Conservation (phyloP, 805 yeast species). For the Saccharomycopsis sp. region DNA sequence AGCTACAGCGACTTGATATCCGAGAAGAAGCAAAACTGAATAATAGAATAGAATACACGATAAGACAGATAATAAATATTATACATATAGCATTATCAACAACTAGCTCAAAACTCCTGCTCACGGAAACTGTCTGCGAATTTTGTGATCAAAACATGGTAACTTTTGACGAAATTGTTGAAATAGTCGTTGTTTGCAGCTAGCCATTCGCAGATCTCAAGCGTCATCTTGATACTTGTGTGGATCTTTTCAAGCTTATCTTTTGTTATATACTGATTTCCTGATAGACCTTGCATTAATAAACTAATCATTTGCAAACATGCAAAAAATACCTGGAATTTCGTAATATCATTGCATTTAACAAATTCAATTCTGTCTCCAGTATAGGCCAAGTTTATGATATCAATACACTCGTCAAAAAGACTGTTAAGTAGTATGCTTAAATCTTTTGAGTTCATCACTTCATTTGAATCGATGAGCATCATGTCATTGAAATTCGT, state of each 20-base stretch:
- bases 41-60: not conserved
- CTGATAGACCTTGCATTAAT: not conserved
- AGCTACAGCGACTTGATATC: constrained; percentile 3
- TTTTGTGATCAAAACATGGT: not conserved
- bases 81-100: not conserved
- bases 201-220: not conserved
- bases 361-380: not conserved
- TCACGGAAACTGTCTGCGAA: not conserved
- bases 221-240: not conserved
- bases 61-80: not conserved
- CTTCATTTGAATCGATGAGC: not conserved
- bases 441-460: not conserved
- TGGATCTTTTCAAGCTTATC: not conserved
- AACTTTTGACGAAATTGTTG: constrained; percentile 1
- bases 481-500: not conserved
- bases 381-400: not conserved
- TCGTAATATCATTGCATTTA: not conserved
- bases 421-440: not conserved
- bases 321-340: not conserved
- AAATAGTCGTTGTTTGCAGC: not conserved
- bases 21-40: not conserved
- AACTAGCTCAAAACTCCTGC: not conserved
- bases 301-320: not conserved
- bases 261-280: not conserved
- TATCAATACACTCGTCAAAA: not conserved